Percentiles rank a stretch among this genome's conserved stretches.
These are phyloP conservation scores for Stephanodiscus triporus DNA, from an alignment of 108 stramenopile species.

Conservation along the genomic window DNA sequence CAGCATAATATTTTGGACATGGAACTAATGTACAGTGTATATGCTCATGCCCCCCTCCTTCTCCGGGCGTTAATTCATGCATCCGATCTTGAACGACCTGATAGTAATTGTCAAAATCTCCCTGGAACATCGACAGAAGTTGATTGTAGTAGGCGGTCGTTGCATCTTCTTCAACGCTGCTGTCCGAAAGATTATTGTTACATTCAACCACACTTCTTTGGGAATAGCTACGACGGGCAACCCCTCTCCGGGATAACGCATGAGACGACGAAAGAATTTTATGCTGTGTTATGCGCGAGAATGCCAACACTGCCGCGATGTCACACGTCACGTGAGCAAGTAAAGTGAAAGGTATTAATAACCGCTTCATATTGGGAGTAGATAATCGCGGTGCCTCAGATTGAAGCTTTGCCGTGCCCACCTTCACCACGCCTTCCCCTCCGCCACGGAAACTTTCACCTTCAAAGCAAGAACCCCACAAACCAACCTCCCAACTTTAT, in stretches of 20 bases:
- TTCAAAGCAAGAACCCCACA: no score
- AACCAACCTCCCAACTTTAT: no score
- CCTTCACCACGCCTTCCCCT: no score
- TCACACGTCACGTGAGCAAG: neutral
- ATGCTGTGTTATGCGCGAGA: slow-evolving; percentile 5
- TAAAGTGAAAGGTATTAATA: neutral
- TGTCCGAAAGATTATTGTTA: no score
- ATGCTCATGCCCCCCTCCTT: slow-evolving; percentile 87
- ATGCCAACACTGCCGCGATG: neutral
- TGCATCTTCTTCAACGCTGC: no score
- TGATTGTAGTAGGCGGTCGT: slow-evolving; percentile 15
- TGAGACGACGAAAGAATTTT: neutral
- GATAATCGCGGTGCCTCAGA: no score
- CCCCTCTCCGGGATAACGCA: neutral
- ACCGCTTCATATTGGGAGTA: neutral
- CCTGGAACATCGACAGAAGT: slow-evolving; percentile 64
- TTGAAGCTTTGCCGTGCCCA: no score
- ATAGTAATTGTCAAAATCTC: slow-evolving; percentile 87
- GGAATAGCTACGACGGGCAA: neutral
- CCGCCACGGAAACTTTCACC: no score
- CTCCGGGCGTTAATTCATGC: slow-evolving; percentile 58
- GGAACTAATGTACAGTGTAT: slow-evolving; percentile 86
- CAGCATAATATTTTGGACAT: slow-evolving; percentile 15
- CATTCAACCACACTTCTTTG: no score
- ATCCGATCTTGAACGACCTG: slow-evolving; percentile 78